Conservation (phyloP, 352 stramenopile genomes). For the Pythium plurisporium region DNA sequence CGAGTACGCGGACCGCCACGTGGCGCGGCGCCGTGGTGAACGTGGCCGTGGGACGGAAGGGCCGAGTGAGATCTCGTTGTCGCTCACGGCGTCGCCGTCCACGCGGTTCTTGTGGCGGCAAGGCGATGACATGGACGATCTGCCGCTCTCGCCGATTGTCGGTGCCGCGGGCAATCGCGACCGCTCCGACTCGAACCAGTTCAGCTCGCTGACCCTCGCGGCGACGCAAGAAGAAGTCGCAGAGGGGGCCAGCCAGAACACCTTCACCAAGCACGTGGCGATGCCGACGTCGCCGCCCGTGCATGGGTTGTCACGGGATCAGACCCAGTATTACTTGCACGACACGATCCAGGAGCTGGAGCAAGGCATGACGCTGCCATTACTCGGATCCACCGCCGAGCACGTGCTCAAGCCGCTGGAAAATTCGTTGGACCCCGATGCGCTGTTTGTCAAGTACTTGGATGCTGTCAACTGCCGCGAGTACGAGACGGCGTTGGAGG, state of each 20-base stretch:
- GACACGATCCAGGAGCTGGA: constrained; percentile 38
- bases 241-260: constrained; percentile 13
- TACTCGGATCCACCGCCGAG: neutral
- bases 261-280: neutral
- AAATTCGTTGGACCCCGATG: constrained; percentile 36
- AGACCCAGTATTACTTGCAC: constrained; percentile 53
- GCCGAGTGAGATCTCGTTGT: constrained; percentile 15
- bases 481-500: constrained; percentile 84
- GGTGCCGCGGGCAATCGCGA: neutral
- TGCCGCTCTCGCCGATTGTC: constrained; percentile 24
- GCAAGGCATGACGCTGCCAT: constrained; percentile 17
- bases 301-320: constrained; percentile 36
- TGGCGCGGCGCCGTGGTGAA: neutral
- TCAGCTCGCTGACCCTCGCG: constrained; percentile 19
- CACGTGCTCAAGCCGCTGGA: constrained; percentile 14
- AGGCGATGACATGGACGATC: constrained; percentile 18
- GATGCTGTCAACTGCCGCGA: constrained; percentile 78
- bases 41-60: neutral
- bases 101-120: constrained; percentile 20
- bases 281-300: neutral
- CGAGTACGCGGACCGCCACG: constrained; percentile 30
- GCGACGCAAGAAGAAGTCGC: constrained; percentile 27
- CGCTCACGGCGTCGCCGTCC: constrained; percentile 21
- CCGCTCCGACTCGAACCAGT: constrained; percentile 5
- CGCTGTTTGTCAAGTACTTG: constrained; percentile 85